Evolutionary conservation across 2,329 filamentous ascomycete genomes (phyloP), one percentile per base, ranked within the genome.

Genomic region (Periconia macrospinosa): DNA sequence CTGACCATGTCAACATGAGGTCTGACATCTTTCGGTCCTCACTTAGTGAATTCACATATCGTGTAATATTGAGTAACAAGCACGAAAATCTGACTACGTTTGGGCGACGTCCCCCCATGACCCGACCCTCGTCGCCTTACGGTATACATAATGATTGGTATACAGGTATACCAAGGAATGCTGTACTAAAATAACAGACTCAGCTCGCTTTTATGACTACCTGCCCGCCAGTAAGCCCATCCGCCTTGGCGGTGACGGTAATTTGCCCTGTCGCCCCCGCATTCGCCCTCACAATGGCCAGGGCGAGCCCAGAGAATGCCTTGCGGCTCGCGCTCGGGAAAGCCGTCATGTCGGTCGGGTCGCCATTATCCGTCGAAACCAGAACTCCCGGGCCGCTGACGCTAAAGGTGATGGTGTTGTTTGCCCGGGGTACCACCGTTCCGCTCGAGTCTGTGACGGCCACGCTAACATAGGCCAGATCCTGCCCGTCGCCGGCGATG

Each of bases 301-400:
- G 55, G 14, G 62, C 64, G 17, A 64, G 47, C 2, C 66, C 66
- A 52, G 53, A 66, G 41, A 68, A 69, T 6, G 65, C 63, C 43
- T 68, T 64, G 5, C 68, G 51, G 15, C 35, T 54, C 18, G 53
- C 42, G 0, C 59, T 68, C 1, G 59, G 61, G 18, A 70, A 70
- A 19, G 55, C 53, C 3, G 51, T 57, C 13, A 60, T 52, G 27
- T 70, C 64, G 1, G 63, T 58, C 10, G 63, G 62, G 50, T 82
- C 74, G 1, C 81, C 81, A 49, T 83, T 83, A 47, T 83, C 80
- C 0, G 81, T 83, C 1, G 47, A 54, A 6, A 68, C 23, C 1
- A 56, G 40, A 17, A 51, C 20, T n/a, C 53, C 53, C 2, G 49
- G 49, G 17, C 53, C 53, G 17, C 23, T 67, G 76, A 0, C 78